These are phyloP conservation scores for Ceratobasidium sp. DNA, from an alignment of 1,284 basidiomycete genomes.

Conservation along the genomic window DNA sequence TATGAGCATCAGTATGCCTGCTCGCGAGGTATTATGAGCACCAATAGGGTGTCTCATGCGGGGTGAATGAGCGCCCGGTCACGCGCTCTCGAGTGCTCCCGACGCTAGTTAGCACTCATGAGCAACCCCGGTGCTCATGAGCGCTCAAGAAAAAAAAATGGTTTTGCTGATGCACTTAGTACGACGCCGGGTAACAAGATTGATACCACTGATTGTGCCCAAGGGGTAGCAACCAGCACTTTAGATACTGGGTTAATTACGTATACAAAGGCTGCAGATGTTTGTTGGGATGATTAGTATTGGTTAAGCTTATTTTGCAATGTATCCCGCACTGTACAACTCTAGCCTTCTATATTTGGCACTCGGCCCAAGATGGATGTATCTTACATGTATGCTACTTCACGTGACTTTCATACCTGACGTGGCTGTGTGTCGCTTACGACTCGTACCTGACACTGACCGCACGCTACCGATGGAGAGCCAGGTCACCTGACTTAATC, in stretches of 20 bases:
- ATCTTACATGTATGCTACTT: slow-evolving; percentile 12
- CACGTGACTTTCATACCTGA: slow-evolving; percentile 18
- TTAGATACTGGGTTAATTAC: not conserved
- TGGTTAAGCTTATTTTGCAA: not conserved
- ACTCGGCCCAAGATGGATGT: slow-evolving; percentile 5
- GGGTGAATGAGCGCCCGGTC: not conserved
- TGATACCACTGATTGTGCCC: not conserved
- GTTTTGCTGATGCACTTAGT: not conserved
- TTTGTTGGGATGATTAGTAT: not conserved
- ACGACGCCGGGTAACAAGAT: not conserved
- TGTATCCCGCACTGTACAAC: not conserved
- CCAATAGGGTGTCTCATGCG: not conserved
- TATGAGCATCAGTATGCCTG: too few species aligned
- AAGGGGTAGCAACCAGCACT: too few species aligned
- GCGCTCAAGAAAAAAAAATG: too few species aligned
- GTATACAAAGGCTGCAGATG: not conserved
- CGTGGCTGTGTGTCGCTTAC: not conserved
- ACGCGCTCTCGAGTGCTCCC: not conserved
- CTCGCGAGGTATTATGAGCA: slow-evolving; percentile 3
- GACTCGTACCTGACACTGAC: not conserved
- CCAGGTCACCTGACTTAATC: slow-evolving; percentile 39
- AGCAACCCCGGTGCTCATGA: not conserved
- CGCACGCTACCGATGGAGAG: not conserved
- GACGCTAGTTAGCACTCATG: not conserved
- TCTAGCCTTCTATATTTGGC: not conserved